phyloP scores from a whole-genome alignment of 1,139 yeast species.

The Blastobotrys niveus region DNA sequence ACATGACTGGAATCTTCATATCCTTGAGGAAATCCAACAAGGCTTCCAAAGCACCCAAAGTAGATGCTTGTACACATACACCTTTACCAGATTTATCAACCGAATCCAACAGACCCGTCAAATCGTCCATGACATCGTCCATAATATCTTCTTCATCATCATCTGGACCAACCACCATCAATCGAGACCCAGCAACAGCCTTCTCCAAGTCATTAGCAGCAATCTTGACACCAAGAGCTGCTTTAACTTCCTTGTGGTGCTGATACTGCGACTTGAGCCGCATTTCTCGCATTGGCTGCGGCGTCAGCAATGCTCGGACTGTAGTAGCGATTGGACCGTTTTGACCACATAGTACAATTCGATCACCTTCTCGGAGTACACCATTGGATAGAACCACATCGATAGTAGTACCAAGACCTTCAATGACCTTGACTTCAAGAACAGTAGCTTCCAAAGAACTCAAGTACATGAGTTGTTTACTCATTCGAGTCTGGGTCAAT shows the following conservation, averaged over 20 bases:
- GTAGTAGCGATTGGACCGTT: slow-evolving; percentile 99
- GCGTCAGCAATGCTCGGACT: slow-evolving; percentile 91
- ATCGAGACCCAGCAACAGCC: slow-evolving; percentile 98
- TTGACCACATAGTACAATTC: slow-evolving; percentile 93
- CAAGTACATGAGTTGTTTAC: slow-evolving; percentile 94
- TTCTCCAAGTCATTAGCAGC: slow-evolving; percentile 97
- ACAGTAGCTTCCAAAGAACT: slow-evolving; percentile 92
- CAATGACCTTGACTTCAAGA: slow-evolving; percentile 96
- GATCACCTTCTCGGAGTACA: slow-evolving; percentile 87
- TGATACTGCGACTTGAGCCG: slow-evolving; percentile 92
- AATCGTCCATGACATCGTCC: slow-evolving; percentile 99
- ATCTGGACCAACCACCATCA: slow-evolving; percentile 91
- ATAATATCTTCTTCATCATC: slow-evolving; percentile 95
- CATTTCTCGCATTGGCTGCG: slow-evolving; percentile 94
- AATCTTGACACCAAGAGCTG: slow-evolving; percentile 97
- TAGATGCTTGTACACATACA: slow-evolving; percentile 97
- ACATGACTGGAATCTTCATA: slow-evolving; percentile 98
- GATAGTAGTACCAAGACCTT: slow-evolving; percentile 98
- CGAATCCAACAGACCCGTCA: slow-evolving; percentile 88
- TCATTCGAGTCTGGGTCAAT: slow-evolving; percentile 97
- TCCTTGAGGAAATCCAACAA: slow-evolving; percentile 92
- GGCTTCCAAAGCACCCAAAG: slow-evolving; percentile 97
- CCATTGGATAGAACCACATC: slow-evolving; percentile 97
- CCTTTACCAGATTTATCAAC: slow-evolving; percentile 94
- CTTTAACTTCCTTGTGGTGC: slow-evolving; percentile 96